Evolutionary conservation across 805 yeast species (phyloP).

Genomic region (Suhomyces sp.): DNA sequence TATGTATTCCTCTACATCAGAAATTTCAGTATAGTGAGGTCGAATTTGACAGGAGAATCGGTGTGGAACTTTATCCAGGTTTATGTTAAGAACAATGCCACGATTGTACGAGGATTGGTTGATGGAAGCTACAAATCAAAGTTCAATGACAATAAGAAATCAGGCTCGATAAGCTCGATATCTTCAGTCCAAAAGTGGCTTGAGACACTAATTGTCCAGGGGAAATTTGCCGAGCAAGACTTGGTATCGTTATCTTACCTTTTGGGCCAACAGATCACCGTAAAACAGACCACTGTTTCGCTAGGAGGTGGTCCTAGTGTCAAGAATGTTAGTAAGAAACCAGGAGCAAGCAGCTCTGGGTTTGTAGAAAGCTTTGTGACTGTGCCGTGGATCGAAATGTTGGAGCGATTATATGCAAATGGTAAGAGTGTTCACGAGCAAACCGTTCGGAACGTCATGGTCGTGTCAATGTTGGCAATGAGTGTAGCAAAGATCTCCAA

Average conservation of each 20-base stretch:
- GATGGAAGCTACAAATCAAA: constrained; percentile 52
- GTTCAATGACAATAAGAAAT: constrained; percentile 46
- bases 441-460: constrained; percentile 45
- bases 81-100: constrained; percentile 45
- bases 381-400: constrained; percentile 52
- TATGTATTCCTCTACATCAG: constrained; percentile 51
- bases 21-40: constrained; percentile 50
- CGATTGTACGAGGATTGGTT: constrained; percentile 49
- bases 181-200: constrained; percentile 51
- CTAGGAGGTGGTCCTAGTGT: constrained; percentile 11
- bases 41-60: constrained; percentile 57
- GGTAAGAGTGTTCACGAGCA: constrained; percentile 54
- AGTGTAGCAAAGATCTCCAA: constrained; percentile 42
- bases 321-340: constrained; percentile 22
- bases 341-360: constrained; percentile 16
- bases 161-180: constrained; percentile 47
- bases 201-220: constrained; percentile 43
- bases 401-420: constrained; percentile 57
- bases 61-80: constrained; percentile 64
- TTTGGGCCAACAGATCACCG: constrained; percentile 39
- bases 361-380: constrained; percentile 58
- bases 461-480: constrained; percentile 51
- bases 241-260: constrained; percentile 44
- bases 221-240: constrained; percentile 46
- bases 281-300: constrained; percentile 13